Base-by-base conservation (phyloP, 1,284 basidiomycete genomes). In the Cryptococcus depauperatus region DNA sequence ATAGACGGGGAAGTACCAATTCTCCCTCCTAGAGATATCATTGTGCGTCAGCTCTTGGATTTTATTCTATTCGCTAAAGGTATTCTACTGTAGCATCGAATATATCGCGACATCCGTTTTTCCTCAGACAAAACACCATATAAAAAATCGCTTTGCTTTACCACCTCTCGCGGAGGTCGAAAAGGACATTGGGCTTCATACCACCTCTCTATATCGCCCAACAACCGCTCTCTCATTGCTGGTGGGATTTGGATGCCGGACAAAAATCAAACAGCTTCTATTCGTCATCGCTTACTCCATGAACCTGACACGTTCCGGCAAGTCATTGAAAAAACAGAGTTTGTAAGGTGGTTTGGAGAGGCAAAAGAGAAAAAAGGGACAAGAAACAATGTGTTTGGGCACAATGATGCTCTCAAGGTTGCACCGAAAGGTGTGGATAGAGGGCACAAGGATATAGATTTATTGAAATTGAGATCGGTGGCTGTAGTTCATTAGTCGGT, bases 341-440 rank as follows among this genome's bases (percentile, higher is more conserved):
- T 92, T 55, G 80, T 83, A 11, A 68, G 75, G 32, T 73, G 79
- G 53, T 91, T 89, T 57, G 89, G 89, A 1, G 71, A 79, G 43
- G 74, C 86, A 1, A 74, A 73, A 37, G 80, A 80, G 1, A 73
- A 77, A 4, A 76, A 81, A 37, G 83, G 84, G 27, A 73, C 46
- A 46, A 70, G 80, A 41, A 77, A 78, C 61, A 90, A 77, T 61
- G 78, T 92, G 3, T 91, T 88, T 66, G 88, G 88, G 0, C 66
- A 69, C 47, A 83, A 86, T 3, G 87, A 87, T 57, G 81, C 85
- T 61, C 72, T 91, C 40, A 92, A 91, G 69, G 79, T 79, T 3
- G 85, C 88, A 9, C 88, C 88, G 1, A 91, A 91, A 62, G 89
- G 89, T 0, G 70, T 90, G n/a, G 78, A 80, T 45, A 92, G 88